phyloP scores from a whole-genome alignment of 2,329 filamentous ascomycete genomes.

The Talaromyces albobiverticillius region DNA sequence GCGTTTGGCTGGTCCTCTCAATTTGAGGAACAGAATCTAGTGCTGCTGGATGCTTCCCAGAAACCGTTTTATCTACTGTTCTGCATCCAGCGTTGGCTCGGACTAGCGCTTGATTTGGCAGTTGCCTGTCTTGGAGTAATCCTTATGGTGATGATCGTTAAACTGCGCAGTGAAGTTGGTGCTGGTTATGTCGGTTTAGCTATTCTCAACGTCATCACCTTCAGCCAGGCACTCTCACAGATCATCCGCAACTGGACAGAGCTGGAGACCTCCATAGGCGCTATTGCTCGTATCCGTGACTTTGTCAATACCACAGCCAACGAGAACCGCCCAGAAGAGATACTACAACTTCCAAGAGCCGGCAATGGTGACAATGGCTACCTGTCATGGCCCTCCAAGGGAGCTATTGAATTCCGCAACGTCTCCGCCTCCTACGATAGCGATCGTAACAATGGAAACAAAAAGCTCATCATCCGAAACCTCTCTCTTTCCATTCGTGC shows the following conservation, averaged over 20 bases:
- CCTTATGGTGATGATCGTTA: constrained; percentile 50
- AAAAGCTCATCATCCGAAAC: constrained; percentile 40
- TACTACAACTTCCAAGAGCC: not conserved
- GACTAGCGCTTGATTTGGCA: constrained; percentile 49
- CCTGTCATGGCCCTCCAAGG: constrained; percentile 41
- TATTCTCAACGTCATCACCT: constrained; percentile 52
- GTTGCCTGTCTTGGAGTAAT: constrained; percentile 49
- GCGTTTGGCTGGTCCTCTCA: constrained; percentile 54
- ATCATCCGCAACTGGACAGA: constrained; percentile 54
- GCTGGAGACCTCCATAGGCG: constrained; percentile 58
- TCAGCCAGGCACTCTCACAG: constrained; percentile 51
- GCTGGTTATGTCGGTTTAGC: constrained; percentile 53
- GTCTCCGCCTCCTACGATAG: constrained; percentile 43
- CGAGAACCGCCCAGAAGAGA: constrained; percentile 5
- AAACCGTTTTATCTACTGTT: constrained; percentile 57
- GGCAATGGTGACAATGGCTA: constrained; percentile 40
- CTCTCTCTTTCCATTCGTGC: constrained; percentile 45
- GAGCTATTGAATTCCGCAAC: constrained; percentile 42
- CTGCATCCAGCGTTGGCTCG: constrained; percentile 58
- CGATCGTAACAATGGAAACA: not conserved
- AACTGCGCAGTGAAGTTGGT: constrained; percentile 40
- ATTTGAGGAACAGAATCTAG: constrained; percentile 45
- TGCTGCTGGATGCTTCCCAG: constrained; percentile 54
- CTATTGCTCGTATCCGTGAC: constrained; percentile 53
- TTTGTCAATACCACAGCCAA: constrained; percentile 44